A percentile compares a stretch with the other conserved stretches of the same genome.
phyloP scores from a whole-genome alignment of 352 stramenopile species.

The Globisporangium emineosum region DNA sequence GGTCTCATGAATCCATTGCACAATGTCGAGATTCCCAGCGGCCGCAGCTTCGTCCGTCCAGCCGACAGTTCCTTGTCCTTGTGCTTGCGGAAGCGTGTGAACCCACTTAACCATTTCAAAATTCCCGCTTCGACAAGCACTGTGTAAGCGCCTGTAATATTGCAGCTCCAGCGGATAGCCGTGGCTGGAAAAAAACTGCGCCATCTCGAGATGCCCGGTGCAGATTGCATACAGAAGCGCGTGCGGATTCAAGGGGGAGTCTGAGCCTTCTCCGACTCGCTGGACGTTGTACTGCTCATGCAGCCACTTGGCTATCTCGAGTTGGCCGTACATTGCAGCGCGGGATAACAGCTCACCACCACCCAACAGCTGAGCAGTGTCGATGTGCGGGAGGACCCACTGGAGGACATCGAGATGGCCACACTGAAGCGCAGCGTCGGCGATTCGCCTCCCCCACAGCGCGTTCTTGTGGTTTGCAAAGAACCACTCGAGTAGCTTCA shows the following conservation, averaged over 20 bases:
- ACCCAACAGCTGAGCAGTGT: not conserved
- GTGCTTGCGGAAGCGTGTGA: not conserved
- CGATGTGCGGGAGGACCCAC: constrained; percentile 2
- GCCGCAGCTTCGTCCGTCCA: not conserved
- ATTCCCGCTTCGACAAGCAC: not conserved
- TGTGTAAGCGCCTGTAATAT: not conserved
- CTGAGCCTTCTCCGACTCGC: not conserved
- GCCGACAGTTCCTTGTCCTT: not conserved
- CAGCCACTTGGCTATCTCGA: not conserved
- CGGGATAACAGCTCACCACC: not conserved
- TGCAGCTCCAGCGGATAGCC: not conserved
- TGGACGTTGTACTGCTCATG: not conserved
- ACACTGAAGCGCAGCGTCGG: not conserved
- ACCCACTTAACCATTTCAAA: not conserved
- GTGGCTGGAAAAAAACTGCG: not conserved
- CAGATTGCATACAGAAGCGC: not conserved
- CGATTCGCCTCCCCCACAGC: not conserved
- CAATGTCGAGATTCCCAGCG: not conserved
- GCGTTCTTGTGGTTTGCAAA: not conserved
- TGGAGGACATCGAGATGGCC: not conserved
- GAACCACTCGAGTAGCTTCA: not conserved
- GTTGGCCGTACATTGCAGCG: not conserved
- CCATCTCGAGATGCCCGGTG: not conserved
- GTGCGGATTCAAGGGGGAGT: not conserved
- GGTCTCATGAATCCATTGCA: not conserved